Evolutionary conservation across 805 yeast genomes (phyloP).

Genomic region (Candida awuae): DNA sequence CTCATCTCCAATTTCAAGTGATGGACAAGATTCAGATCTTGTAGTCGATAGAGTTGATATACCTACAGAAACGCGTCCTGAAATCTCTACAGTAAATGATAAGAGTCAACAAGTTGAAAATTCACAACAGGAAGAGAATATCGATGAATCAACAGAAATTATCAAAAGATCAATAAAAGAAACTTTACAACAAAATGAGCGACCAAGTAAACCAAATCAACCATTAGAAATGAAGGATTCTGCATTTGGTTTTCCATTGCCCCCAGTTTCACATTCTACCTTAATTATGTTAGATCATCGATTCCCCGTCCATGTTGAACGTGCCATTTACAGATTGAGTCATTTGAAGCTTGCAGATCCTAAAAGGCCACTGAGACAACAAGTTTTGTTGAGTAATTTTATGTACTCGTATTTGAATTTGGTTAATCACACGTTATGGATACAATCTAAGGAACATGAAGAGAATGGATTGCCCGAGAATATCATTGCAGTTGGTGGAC

Average conservation of each 20-base stretch:
- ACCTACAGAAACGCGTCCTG: not conserved
- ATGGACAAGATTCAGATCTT: not conserved
- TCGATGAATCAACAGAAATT: constrained; percentile 7
- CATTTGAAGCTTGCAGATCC: constrained; percentile 94
- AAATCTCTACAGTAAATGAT: not conserved
- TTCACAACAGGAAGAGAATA: not conserved
- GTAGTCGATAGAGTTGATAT: not conserved
- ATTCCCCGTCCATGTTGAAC: constrained; percentile 89
- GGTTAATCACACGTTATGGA: constrained; percentile 82
- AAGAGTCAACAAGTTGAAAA: not conserved
- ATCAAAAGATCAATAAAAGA: constrained; percentile 16
- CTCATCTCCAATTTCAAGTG: not conserved
- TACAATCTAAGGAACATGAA: constrained; percentile 50
- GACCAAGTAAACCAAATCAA: constrained; percentile 40
- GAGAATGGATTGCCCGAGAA: constrained; percentile 3
- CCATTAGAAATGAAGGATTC: constrained; percentile 62
- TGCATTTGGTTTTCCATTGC: constrained; percentile 82
- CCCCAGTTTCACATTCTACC: constrained; percentile 71
- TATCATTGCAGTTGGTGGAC: constrained; percentile 2
- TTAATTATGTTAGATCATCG: constrained; percentile 76
- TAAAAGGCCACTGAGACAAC: constrained; percentile 82
- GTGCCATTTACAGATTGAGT: constrained; percentile 88
- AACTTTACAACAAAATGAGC: constrained; percentile 23
- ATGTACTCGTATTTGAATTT: constrained; percentile 95
- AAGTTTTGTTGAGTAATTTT: constrained; percentile 86